Evolutionary conservation across 768 basidiomycete genomes (phyloP), one percentile per base, ranked within the genome.

Genomic region (Agaricus blazei): DNA sequence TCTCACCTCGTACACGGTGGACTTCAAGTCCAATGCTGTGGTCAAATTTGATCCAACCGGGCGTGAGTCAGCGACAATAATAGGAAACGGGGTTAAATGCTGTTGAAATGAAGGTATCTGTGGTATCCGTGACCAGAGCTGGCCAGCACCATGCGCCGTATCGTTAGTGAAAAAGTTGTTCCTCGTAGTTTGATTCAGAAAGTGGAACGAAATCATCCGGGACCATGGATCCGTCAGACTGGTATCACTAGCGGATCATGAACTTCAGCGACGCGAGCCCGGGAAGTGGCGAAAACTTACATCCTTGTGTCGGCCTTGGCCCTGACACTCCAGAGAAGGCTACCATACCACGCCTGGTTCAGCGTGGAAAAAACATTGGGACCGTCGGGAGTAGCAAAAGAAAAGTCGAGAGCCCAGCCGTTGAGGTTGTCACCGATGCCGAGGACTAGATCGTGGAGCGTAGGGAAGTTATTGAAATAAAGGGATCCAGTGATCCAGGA

Each of bases 131-230:
- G 85, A 87, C 81, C 85, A 85, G 9, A 86, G 74, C 54, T 85
- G 78, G 4, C 86, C 87, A n/a, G 85, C 83, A n/a, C 86, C 87
- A 58, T 90, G 87, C 6, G 75, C 72, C 0, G 79, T 71, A 42
- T 75, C 66, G 46, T 83, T 80, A 1, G 79, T 79, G 67, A 82
- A 85, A 62, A 88, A 83, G 62, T 87, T 83, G 9, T 52, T 54
- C 14, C 75, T 70, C 5, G 75, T 72, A 0, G 87, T 90, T 50
- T 82, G 79, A 62, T 84, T 88, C 56, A 87, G 69, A 61, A 90
- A 90, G 65, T 91, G 89, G 59, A 86, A 85, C 1, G 84, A 78
- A 34, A 90, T 75, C 65, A 83, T 79, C 1, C 85, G 80, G 0
- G 77, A 65, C 79, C 84, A 88, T 5, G 82, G 70, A 63, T 90